Base-by-base conservation (phyloP, 805 yeast genomes). In the Ogataea zsoltii region DNA sequence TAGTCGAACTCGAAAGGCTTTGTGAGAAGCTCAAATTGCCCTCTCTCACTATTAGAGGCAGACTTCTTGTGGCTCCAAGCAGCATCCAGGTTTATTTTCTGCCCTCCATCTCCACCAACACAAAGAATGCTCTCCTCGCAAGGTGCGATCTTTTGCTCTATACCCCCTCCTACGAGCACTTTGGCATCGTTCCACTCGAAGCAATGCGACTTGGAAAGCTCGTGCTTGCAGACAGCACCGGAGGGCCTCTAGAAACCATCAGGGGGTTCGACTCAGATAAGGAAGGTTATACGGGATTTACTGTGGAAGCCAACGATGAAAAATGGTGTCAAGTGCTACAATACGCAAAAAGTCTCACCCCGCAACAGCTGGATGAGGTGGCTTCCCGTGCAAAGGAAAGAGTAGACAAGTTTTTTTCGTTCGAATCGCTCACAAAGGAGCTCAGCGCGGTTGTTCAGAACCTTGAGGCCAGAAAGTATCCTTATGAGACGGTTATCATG, bases 161-260 rank as follows among this genome's bases (percentile, higher is more conserved):
- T 61, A 94, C 99, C 0, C 99, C 99, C 2, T 74, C 86, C 0
- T 77, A 77, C 56, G 99, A 94, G 65, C 99, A 94, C 68, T 94
- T 94, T 62, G 99, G 99, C 12, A 94, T 94, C 52, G 99, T 94
- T 9, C 99, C 99, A 1, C 74, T 94, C 13, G 99, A 94, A 63
- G 91, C 96, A 11, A 91, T 94, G 97, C 75, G 84, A 38, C 73
- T 79, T 46, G 85, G 87, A 23, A 83, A 84, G 0, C 89, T 96
- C 0, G 97, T 91, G 0, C 68, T 94, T 41, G 97, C 97, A 0
- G 83, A 85, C 4, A 81, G 87, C 58, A 81, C 81, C 32, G 99
- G 99, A 21, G 99, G 99, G 0, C 99, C 99, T 0, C 66, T 83
- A 29, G 99, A 94, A 61, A 84, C 96, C 0, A 69, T 85, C 9